Evolutionary conservation across 2,329 filamentous ascomycete species (phyloP).

Genomic region (Scleromitrula shiraiana): DNA sequence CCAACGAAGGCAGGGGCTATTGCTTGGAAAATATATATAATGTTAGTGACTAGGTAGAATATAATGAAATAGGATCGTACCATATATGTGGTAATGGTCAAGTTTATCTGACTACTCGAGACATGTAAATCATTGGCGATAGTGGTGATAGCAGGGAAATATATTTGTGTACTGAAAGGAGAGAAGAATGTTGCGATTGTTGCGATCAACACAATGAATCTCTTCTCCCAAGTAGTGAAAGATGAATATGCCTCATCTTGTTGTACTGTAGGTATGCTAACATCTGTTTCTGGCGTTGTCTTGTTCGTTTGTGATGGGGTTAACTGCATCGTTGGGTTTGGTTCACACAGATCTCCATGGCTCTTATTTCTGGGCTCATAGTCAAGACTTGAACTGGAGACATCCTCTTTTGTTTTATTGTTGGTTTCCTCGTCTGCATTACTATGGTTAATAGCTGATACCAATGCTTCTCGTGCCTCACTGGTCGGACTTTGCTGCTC

Average conservation of each 20-base stretch:
- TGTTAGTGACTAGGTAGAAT: neutral
- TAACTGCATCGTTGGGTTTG: no score
- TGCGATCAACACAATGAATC: constrained; percentile 37
- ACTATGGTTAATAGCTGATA: no score
- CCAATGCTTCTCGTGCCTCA: no score
- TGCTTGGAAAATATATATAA: constrained; percentile 48
- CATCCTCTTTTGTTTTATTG: no score
- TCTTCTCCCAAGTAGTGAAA: constrained; percentile 30
- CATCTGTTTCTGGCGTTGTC: no score
- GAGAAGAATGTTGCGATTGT: constrained; percentile 13
- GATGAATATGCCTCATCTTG: constrained; percentile 25
- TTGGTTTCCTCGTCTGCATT: no score
- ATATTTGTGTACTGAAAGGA: constrained; percentile 44
- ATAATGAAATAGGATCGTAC: constrained; percentile 10
- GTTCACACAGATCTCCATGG: no score
- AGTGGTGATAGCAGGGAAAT: constrained; percentile 44
- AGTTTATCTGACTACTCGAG: constrained; percentile 31
- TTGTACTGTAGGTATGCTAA: no score
- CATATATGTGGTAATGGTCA: constrained; percentile 34
- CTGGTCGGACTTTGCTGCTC: no score
- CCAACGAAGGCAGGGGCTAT: constrained; percentile 49
- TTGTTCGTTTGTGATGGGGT: no score
- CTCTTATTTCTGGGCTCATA: no score
- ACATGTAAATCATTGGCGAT: constrained; percentile 42
- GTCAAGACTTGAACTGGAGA: no score